These are phyloP conservation scores for Corchorus capsularis DNA, from an alignment of 345 rosid genomes.

Conservation along the genomic window DNA sequence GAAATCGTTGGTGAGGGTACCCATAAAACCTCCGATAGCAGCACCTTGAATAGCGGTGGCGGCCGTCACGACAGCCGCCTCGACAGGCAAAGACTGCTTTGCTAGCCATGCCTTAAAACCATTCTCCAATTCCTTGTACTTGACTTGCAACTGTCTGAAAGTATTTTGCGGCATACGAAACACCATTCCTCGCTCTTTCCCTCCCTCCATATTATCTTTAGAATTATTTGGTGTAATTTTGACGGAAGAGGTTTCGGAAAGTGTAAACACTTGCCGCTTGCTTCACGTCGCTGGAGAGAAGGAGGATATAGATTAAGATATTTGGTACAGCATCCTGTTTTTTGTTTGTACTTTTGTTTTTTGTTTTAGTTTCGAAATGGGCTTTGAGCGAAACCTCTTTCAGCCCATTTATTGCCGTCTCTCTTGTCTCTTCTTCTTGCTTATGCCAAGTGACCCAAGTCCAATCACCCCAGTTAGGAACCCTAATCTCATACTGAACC, in stretches of 20 bases:
- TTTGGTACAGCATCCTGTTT: background rate
- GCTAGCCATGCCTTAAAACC: slow-evolving; percentile 78
- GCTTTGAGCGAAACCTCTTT: slow-evolving; percentile 1
- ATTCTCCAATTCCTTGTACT: slow-evolving; percentile 61
- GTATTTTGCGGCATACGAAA: slow-evolving; percentile 58
- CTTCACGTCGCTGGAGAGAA: background rate
- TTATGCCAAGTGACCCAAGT: background rate
- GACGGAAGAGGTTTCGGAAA: background rate
- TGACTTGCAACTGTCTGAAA: slow-evolving; percentile 50
- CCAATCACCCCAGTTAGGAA: too few relatives aligned
- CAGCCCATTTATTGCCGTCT: background rate
- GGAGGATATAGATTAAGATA: background rate
- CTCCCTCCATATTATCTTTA: slow-evolving; percentile 50
- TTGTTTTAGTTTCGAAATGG: background rate
- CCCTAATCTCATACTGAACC: too few relatives aligned
- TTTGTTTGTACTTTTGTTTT: background rate
- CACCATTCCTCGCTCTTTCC: slow-evolving; percentile 45
- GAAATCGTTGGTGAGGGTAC: slow-evolving; percentile 61
- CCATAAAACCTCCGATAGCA: slow-evolving; percentile 81
- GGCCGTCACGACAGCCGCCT: slow-evolving; percentile 78
- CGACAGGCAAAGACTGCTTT: slow-evolving; percentile 69
- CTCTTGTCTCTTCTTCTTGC: background rate
- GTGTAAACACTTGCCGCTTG: background rate
- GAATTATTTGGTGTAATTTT: background rate
- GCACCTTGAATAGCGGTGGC: slow-evolving; percentile 80